These are phyloP conservation scores for Penicillium nucicola DNA, from an alignment of 495 filamentous ascomycete genomes.

Conservation along the genomic window DNA sequence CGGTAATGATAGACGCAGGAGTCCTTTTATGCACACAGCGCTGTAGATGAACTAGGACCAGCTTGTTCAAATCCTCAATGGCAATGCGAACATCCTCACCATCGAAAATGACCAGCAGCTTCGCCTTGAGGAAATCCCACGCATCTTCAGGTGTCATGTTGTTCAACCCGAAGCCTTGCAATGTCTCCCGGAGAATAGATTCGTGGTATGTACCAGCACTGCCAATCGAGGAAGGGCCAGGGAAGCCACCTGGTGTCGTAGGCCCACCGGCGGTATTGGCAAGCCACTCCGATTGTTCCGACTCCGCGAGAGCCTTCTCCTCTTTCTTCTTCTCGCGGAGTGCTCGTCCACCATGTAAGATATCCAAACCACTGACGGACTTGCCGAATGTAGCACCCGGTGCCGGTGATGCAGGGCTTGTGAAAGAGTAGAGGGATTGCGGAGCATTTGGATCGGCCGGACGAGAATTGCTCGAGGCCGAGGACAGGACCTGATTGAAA, in stretches of 20 bases:
- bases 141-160: slow-evolving; percentile 88
- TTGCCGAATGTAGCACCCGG: slow-evolving; percentile 69
- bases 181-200: slow-evolving; percentile 41
- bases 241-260: slow-evolving; percentile 26
- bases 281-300: slow-evolving; percentile 43
- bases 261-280: slow-evolving; percentile 26
- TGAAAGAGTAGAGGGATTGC: slow-evolving; percentile 79
- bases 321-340: slow-evolving; percentile 89
- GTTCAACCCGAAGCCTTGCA: slow-evolving; percentile 65
- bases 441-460: slow-evolving; percentile 82
- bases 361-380: slow-evolving; percentile 76
- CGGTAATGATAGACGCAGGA: slow-evolving; percentile 69
- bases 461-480: slow-evolving; percentile 84
- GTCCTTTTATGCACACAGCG: slow-evolving; percentile 67
- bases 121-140: slow-evolving; percentile 91
- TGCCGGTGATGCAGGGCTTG: slow-evolving; percentile 62
- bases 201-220: slow-evolving; percentile 24
- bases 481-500: slow-evolving; percentile 70
- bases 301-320: slow-evolving; percentile 59
- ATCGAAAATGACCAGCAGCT: slow-evolving; percentile 87
- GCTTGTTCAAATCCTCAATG: slow-evolving; percentile 90
- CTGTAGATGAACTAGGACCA: slow-evolving; percentile 79
- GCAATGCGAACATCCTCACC: slow-evolving; percentile 85
- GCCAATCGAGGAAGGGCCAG: slow-evolving; percentile 37
- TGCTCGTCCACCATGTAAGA: slow-evolving; percentile 79